Base-by-base conservation (phyloP, 1,139 yeast species). In the Lodderomyces parapsilosis region DNA sequence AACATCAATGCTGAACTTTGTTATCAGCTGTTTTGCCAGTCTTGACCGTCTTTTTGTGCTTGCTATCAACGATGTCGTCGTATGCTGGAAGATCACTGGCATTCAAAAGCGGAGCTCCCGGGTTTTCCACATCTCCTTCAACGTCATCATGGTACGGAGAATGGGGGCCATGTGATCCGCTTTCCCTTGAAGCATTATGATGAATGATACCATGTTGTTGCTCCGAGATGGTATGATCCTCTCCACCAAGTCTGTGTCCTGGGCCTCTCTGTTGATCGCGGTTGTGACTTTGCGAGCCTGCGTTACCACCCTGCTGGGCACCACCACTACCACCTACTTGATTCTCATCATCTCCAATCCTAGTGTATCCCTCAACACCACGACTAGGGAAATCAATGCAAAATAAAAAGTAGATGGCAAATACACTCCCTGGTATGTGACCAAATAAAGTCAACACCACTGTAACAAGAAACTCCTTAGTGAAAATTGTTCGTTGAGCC, bases 361-460 rank as follows among this genome's bases (percentile, higher is more conserved):
- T 37, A 14, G 38, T 25, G 31, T 44, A 47, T 17, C 47, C 50
- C 15, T 40, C 46, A 24, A 31, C 45, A n/a, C 46, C 50, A 11
- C 40, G 19, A 36, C 51, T 45, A 5, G 64, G 62, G 40, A 50
- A 56, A 23, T 55, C 55, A 37, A 58, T 45, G 39, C 39, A 46
- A 22, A 65, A 50, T n/a, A 68, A 50, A 47, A 58, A 67, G 54
- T 65, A 68, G 18, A 71, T 40, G 7, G 68, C 50, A 49, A 67
- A 71, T 13, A 71, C 36, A 10, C 61, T 49, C 6, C 75, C 76
- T 6, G 73, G 73, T 25, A 67, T 37, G 47, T 67, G 71, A n/a
- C 72, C 71, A 40, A 66, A 54, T 6, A 67, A 45, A 1, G 76
- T 69, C 42, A 72, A 65, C 24, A 71, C 43, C 4, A 68, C 54